Evolutionary conservation across 345 rosid genomes (phyloP).

Genomic region (Bretschneidera sinensis): DNA sequence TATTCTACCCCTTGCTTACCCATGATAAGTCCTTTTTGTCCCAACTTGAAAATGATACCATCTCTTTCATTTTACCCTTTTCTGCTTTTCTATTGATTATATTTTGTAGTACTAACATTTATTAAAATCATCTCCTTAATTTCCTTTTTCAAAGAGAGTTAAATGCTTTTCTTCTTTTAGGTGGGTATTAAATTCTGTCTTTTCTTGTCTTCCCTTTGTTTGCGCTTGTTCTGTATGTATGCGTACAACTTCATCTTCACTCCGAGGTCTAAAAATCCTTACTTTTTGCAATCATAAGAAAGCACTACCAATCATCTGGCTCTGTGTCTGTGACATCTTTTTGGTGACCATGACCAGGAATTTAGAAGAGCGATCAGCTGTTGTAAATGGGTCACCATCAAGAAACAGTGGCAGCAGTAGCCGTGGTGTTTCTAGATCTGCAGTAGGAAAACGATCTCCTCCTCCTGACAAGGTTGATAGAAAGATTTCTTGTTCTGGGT

Average conservation of each 20-base stretch:
- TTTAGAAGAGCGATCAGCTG: slow-evolving; percentile 41
- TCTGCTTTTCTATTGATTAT: neutral
- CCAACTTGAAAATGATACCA: neutral
- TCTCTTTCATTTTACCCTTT: neutral
- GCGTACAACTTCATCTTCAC: slow-evolving; percentile 6
- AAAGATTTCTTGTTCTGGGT: slow-evolving; percentile 26
- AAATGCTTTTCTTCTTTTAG: slow-evolving; percentile 14
- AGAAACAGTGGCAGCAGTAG: slow-evolving; percentile 29
- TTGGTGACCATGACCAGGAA: slow-evolving; percentile 44
- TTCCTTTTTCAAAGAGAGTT: neutral
- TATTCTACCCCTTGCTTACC: neutral
- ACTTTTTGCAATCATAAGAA: slow-evolving; percentile 2
- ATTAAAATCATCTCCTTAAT: neutral
- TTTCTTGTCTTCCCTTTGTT: slow-evolving; percentile 5
- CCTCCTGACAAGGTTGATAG: slow-evolving; percentile 44
- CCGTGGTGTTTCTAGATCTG: slow-evolving; percentile 50
- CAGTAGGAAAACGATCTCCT: slow-evolving; percentile 42
- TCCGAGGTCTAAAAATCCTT: neutral
- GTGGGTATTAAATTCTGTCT: slow-evolving; percentile 18
- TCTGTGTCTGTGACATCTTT: neutral
- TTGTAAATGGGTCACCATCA: slow-evolving; percentile 48
- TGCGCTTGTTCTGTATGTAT: neutral
- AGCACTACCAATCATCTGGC: slow-evolving; percentile 3
- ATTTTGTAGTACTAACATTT: too few species aligned
- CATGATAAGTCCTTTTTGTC: neutral